Base-by-base conservation (phyloP, 495 filamentous ascomycete species). In the Thozetella sp. region DNA sequence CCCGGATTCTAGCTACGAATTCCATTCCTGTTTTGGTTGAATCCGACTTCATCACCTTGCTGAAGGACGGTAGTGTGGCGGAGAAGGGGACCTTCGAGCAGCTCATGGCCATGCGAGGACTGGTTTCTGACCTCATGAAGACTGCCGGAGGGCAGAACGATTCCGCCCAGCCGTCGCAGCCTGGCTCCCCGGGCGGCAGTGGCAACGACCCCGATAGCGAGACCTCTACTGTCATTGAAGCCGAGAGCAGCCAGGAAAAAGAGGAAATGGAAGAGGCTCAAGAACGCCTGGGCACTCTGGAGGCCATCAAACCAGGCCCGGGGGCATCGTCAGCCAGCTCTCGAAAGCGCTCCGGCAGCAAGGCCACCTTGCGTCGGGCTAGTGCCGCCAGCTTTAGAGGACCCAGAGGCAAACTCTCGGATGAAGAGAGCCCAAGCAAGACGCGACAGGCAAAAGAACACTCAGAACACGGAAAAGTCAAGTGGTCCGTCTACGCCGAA, bases 1-100 rank as follows among this genome's bases (percentile, higher is more conserved):
- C 95, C 12, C 88, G 93, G 66, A 90, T 99, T 51, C 81, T 99
- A 53, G 96, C 95, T 22, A 98, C 96, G 3, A 99, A 99, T 67
- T 92, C 96, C 0, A 97, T 98, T 63, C 88, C 95, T 11, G 91
- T 99, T 22, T 79, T 99, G 51, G 85, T 88, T 65, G 91, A 97
- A 68, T 76, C 79, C 22, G 89, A 97, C 70, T 93, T 87, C 66
- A 93, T 99, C 63, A 89, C 83, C 30, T 74, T 98, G 52, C 71
- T 99, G 50, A 87, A 90, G 58, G 90, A 96, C 55, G 93, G 93
- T 54, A 88, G 87, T 48, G 87, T 98, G 51, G 79, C 90, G 45
- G 95, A 99, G 71, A 87, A 86, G 64, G 95, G 95, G 2, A 93
- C 93, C 0, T 99, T 93, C 65, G 86, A 90, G 54, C 91, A 97